Base-by-base conservation (phyloP, 331 rosid species). In the Quercus phellos region DNA sequence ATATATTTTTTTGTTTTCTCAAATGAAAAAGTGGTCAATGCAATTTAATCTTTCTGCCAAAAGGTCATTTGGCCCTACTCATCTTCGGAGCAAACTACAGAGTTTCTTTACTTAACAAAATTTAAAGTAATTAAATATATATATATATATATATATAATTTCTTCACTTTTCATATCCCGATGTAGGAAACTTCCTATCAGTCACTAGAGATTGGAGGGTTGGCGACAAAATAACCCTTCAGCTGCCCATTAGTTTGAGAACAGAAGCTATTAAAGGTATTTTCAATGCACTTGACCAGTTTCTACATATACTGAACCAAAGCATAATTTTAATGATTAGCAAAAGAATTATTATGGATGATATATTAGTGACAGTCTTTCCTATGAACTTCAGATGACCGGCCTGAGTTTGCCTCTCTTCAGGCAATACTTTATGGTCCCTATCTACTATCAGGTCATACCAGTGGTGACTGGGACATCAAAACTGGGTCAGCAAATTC, bases 371-470 rank as follows among this genome's bases (percentile, higher is more conserved):
- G 78, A 82, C 4, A 18, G 18, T 75, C 70, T 81, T 50, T 74
- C 67, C 71, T 66, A 54, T 58, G 21, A 64, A 82, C 83, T 81
- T 78, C 96, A 94, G 98, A 94, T 82, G 97, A 92, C 60, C 86
- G 98, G 71, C 74, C 90, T 12, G 85, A 87, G 80, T 88, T 69
- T 73, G 80, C 88, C 69, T 85, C 93, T 12, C 13, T 91, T 73
- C 87, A 91, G 68, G 98, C 96, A 21, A 91, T 92, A 80, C 90
- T 92, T 3, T 92, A 82, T 55, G 99, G 99, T 22, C 97, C 97
- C 0, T 86, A 85, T 84, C 91, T 94, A 56, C 97, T 92, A 8
- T 92, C 88, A 0, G 97, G 90, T 42, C 90, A 92, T 76, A 87
- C 91, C 16, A 64, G 34, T 7, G 78, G 84, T 22, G 88, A 88